Conservation (phyloP, 1,284 basidiomycete genomes). For the Naganishia sp. region DNA sequence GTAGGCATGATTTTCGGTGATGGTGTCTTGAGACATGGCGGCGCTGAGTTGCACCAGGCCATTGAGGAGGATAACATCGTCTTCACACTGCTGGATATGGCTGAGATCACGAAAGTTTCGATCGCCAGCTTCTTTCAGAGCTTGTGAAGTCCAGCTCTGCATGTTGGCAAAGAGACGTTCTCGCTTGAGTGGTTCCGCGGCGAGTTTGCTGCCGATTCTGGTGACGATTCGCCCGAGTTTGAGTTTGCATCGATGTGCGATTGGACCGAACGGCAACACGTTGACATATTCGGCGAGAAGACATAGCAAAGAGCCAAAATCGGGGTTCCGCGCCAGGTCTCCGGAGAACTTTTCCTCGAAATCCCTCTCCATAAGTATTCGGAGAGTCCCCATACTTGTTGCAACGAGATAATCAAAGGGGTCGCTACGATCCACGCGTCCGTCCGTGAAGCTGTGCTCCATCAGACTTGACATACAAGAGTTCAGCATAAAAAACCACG, state of each 20-base stretch:
- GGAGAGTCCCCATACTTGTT: slow-evolving; percentile 22
- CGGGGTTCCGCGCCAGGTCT: slow-evolving; percentile 14
- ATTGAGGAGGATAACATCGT: slow-evolving; percentile 22
- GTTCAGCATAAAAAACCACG: background rate
- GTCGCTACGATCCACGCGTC: slow-evolving; percentile 28
- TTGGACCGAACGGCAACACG: slow-evolving; percentile 19
- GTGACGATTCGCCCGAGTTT: slow-evolving; percentile 22
- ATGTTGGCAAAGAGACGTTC: slow-evolving; percentile 15
- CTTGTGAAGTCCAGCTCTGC: slow-evolving; percentile 23
- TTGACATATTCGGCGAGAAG: slow-evolving; percentile 25
- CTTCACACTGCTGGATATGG: slow-evolving; percentile 24
- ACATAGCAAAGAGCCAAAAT: slow-evolving; percentile 13
- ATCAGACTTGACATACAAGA: slow-evolving; percentile 15
- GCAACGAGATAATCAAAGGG: slow-evolving; percentile 30
- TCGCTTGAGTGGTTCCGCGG: slow-evolving; percentile 7
- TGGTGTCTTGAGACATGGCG: slow-evolving; percentile 6
- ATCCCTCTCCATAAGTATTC: slow-evolving; percentile 19
- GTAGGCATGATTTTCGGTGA: slow-evolving; percentile 1
- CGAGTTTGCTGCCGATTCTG: slow-evolving; percentile 18
- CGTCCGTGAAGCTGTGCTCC: slow-evolving; percentile 30
- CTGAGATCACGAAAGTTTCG: slow-evolving; percentile 19
- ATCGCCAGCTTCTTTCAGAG: slow-evolving; percentile 8
- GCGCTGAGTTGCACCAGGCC: slow-evolving; percentile 20
- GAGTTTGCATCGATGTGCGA: slow-evolving; percentile 22
- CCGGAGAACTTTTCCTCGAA: slow-evolving; percentile 13